phyloP scores from a whole-genome alignment of 768 basidiomycete genomes.

The Guyanaporus albipodus region DNA sequence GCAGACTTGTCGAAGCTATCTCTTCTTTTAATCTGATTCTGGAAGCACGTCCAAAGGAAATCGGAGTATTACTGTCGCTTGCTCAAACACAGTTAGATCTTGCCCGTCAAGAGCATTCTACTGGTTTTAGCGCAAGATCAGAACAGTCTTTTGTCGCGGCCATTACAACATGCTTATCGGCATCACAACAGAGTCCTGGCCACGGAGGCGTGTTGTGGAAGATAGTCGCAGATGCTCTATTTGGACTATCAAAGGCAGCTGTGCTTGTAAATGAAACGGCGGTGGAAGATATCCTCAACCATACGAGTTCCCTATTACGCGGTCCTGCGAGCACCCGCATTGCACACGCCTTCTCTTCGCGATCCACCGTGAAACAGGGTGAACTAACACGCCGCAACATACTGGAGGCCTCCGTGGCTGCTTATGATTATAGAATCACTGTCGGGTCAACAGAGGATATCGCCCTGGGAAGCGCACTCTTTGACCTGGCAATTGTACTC shows the following conservation, averaged over 20 bases:
- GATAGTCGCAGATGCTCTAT: conserved; percentile 68
- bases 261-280: conserved; percentile 43
- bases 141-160: conserved; percentile 66
- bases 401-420: conserved; percentile 51
- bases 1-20: conserved; percentile 74
- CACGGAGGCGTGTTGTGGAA: conserved; percentile 84
- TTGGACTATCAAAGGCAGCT: conserved; percentile 54
- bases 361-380: conserved; percentile 21
- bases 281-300: conserved; percentile 34
- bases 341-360: conserved; percentile 36
- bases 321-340: conserved; percentile 41
- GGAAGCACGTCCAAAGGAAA: conserved; percentile 53
- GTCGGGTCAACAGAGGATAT: conserved; percentile 51
- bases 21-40: conserved; percentile 56
- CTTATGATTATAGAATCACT: conserved; percentile 59
- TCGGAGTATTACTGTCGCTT: conserved; percentile 68
- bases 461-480: conserved; percentile 58
- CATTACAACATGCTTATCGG: conserved; percentile 47
- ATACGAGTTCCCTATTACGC: conserved; percentile 37
- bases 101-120: conserved; percentile 57
- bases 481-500: conserved; percentile 67
- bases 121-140: conserved; percentile 73
- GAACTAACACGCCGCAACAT: conserved; percentile 34
- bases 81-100: conserved; percentile 69
- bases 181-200: conserved; percentile 51